Evolutionary conservation across 495 filamentous ascomycete genomes (phyloP).

Genomic region (Astrothelium subdiscretum): DNA sequence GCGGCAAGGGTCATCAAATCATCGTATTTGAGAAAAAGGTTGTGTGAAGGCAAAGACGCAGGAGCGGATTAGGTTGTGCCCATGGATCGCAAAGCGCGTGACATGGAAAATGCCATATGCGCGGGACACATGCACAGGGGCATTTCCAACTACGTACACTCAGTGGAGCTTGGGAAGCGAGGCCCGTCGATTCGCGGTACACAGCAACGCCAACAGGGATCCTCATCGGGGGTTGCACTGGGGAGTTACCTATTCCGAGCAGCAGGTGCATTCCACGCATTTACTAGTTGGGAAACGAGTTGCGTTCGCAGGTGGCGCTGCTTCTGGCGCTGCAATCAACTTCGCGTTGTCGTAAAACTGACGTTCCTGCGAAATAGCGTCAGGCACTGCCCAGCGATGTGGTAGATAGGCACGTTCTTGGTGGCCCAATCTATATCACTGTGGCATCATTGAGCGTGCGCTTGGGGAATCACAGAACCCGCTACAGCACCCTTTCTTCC

Average conservation of each 20-base stretch:
- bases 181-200: too few relatives aligned
- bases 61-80: background rate
- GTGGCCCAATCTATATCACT: background rate
- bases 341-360: background rate
- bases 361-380: background rate
- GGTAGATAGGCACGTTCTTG: background rate
- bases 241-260: background rate
- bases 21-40: background rate
- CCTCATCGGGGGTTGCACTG: background rate
- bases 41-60: background rate
- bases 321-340: background rate
- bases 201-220: background rate
- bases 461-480: too few relatives aligned
- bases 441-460: background rate
- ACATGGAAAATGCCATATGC: background rate
- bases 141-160: background rate
- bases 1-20: background rate
- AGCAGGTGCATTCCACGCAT: background rate
- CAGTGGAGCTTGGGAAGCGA: too few relatives aligned
- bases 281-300: background rate
- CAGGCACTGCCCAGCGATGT: background rate
- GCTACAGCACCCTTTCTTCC: too few relatives aligned
- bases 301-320: background rate
- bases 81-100: background rate
- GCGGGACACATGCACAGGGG: background rate